These are phyloP conservation scores for Fraxinus cuspidata DNA, from an alignment of 257 asterid species.

Conservation along the genomic window DNA sequence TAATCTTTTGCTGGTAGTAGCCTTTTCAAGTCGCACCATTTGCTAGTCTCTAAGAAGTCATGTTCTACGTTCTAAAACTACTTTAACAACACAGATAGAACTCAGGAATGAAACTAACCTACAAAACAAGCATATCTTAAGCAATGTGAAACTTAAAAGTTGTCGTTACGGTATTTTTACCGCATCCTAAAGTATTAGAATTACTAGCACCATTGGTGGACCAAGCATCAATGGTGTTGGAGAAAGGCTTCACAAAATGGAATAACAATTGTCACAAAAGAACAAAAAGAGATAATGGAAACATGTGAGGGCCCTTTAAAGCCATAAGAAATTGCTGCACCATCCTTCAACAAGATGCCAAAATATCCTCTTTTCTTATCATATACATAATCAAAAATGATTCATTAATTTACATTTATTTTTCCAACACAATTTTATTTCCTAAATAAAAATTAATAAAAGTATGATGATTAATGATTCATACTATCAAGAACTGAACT, in stretches of 20 bases:
- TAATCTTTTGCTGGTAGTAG: neutral
- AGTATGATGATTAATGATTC: neutral
- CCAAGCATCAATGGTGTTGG: constrained; percentile 32
- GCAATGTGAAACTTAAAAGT: neutral
- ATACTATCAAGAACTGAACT: constrained; percentile 9
- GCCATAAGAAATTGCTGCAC: constrained; percentile 17
- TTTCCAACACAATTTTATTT: constrained; percentile 13
- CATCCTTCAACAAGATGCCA: constrained; percentile 29
- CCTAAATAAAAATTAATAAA: neutral
- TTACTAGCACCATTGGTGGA: constrained; percentile 27
- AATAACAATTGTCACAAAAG: constrained; percentile 32
- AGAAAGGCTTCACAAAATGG: constrained; percentile 33
- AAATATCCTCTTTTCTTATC: constrained; percentile 20
- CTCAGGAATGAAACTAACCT: no score
- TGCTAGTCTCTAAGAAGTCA: neutral
- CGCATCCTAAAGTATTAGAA: constrained; percentile 13
- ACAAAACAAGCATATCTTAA: neutral
- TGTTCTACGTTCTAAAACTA: no score
- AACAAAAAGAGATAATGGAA: constrained; percentile 39
- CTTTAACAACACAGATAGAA: no score
- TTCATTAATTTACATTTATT: constrained; percentile 2
- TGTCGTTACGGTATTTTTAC: neutral
- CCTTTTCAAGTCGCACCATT: neutral
- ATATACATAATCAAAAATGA: constrained; percentile 1
- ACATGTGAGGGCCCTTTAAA: constrained; percentile 42